Percentiles rank a stretch among this genome's conserved stretches.
These are phyloP conservation scores for Salix dunnii DNA, from an alignment of 345 rosid genomes.

Conservation along the genomic window DNA sequence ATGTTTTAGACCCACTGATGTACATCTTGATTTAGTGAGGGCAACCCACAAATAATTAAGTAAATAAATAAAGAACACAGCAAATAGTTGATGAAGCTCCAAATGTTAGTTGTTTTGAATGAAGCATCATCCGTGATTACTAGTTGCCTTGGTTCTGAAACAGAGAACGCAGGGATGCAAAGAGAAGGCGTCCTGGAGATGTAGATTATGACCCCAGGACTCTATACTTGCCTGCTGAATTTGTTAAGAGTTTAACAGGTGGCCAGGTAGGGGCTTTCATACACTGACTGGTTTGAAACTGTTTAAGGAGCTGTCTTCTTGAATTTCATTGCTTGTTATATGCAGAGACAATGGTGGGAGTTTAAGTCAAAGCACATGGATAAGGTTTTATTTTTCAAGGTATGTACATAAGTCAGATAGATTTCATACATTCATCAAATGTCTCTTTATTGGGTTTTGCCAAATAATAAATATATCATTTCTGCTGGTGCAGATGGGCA, in stretches of 20 bases:
- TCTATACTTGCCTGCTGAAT: constrained; percentile 82
- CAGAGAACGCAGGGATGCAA: constrained; percentile 69
- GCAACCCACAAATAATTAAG: background rate
- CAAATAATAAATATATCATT: constrained; percentile 4
- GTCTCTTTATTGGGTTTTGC: background rate
- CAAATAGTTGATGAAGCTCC: background rate
- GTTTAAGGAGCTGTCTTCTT: constrained; percentile 8
- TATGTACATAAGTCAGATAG: constrained; percentile 19
- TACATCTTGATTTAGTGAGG: background rate
- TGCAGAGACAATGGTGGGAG: constrained; percentile 99
- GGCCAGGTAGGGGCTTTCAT: constrained; percentile 62
- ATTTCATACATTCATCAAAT: background rate
- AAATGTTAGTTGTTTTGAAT: background rate
- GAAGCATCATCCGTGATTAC: background rate
- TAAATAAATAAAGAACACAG: background rate
- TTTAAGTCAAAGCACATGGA: constrained; percentile 98
- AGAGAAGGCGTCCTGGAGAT: constrained; percentile 66
- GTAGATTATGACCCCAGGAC: constrained; percentile 72
- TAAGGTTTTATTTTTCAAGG: constrained; percentile 97
- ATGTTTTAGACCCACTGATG: background rate
- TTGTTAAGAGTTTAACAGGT: constrained; percentile 69
- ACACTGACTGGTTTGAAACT: constrained; percentile 13
- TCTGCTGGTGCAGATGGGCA: constrained; percentile 74
- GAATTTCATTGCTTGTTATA: constrained; percentile 11
- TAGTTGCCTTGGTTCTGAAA: constrained; percentile 20